Evolutionary conservation across 2,329 filamentous ascomycete species (phyloP), one percentile per base, ranked within the genome.

Genomic region (Phialophora tarda): DNA sequence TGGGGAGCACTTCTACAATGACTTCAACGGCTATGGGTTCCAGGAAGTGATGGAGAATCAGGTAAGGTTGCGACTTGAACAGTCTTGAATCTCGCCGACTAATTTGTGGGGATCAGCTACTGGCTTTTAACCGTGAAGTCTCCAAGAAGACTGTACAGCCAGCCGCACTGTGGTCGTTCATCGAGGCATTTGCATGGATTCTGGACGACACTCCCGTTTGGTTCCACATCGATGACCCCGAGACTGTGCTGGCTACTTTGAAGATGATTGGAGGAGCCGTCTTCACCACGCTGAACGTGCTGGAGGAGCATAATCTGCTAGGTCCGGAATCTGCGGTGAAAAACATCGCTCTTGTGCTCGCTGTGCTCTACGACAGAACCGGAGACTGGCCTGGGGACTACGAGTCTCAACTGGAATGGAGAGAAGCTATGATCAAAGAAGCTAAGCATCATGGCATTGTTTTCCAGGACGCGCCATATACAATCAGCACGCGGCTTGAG

Each of bases 1-100:
- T 21, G 26, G 10, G 7, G 21, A 47, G 28, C 28, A 66, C 38
- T 55, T 44, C 38, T 62, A n/a, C 53, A 51, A 14, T 50, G 56
- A 61, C 30, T 64, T 32, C 56, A 58, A 34, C 51, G 56, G 48
- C 10, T 64, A 61, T 58, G 65, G 65, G 1, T 64, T 61, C 10
- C 65, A 67, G 57, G 62, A 67, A 30, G 62, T 65, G 34, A 54
- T 67, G 34, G 65, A 67, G 26, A 67, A 65, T 61, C 62, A 67
- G 24, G 65, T 62, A 56, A 61, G 62, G 50, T 23, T 30, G 6
- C 6, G 48, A 7, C n/a, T 53, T 23, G 2, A 23, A 23, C 21
- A 28, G 5, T 30, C 12, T 17, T 12, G 34, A 32, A 6, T 61
- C n/a, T 48, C 24, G 14, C 10, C 30, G 11, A 12, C 51, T 54